Conservation (phyloP, 2,329 filamentous ascomycete species). For the Neofusicoccum sp. region DNA sequence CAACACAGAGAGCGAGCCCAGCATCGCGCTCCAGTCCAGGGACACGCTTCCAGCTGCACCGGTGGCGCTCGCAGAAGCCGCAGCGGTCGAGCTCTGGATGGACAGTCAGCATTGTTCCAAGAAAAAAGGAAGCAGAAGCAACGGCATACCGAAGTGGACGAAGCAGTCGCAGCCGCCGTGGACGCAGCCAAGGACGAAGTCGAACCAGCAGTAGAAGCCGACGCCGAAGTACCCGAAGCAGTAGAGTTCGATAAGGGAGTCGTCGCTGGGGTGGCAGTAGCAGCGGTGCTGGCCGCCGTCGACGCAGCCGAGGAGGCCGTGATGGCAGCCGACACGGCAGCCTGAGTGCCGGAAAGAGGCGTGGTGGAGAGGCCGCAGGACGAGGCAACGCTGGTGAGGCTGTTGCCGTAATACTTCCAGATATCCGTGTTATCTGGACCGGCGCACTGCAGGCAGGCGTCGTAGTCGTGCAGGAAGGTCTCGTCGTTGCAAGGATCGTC, state of each 20-base stretch:
- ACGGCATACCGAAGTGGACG: background rate
- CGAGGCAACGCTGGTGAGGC: conserved; percentile 39
- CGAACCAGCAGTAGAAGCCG: background rate
- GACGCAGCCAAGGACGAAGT: background rate
- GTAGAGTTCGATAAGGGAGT: background rate
- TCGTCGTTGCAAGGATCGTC: conserved; percentile 25
- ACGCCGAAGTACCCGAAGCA: background rate
- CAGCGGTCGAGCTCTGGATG: background rate
- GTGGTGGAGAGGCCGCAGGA: conserved; percentile 31
- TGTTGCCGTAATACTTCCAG: conserved; percentile 45
- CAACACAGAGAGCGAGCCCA: background rate
- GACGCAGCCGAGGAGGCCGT: background rate
- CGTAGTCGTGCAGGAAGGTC: conserved; percentile 29
- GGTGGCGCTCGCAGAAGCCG: background rate
- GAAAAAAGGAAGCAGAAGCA: background rate
- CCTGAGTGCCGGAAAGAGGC: background rate
- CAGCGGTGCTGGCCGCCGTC: background rate
- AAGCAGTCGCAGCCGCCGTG: background rate
- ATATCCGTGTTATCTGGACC: conserved; percentile 38
- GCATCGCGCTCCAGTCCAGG: background rate
- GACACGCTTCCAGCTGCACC: background rate
- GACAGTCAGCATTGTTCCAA: background rate
- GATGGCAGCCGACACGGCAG: background rate
- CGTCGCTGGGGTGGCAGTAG: background rate
- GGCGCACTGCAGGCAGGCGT: conserved; percentile 43